Evolutionary conservation across 805 yeast species (phyloP).

Genomic region (Yamadazyma scolyti): DNA sequence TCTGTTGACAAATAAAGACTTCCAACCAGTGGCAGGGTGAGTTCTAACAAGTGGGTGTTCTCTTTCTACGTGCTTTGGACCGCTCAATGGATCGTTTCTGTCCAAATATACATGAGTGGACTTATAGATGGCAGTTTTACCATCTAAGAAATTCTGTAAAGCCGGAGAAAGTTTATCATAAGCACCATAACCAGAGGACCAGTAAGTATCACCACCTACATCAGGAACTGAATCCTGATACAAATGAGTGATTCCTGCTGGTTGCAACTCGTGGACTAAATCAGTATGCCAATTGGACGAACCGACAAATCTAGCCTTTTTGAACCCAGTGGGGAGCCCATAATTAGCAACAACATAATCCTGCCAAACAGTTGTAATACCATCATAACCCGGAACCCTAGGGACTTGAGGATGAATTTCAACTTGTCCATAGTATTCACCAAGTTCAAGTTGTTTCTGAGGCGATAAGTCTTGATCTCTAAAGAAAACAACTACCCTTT

Average conservation of each 20-base stretch:
- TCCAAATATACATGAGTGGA: slow-evolving; percentile 42
- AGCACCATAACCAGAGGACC: slow-evolving; percentile 56
- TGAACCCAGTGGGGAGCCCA: slow-evolving; percentile 25
- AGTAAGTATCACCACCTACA: slow-evolving; percentile 56
- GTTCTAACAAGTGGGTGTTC: slow-evolving; percentile 62
- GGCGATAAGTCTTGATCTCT: slow-evolving; percentile 30
- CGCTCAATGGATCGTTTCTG: slow-evolving; percentile 43
- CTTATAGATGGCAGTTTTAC: slow-evolving; percentile 42
- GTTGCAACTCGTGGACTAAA: slow-evolving; percentile 32
- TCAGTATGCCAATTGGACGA: slow-evolving; percentile 36
- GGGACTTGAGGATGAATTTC: slow-evolving; percentile 27
- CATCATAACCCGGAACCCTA: slow-evolving; percentile 21
- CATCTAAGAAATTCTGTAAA: slow-evolving; percentile 48
- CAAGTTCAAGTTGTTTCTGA: slow-evolving; percentile 25
- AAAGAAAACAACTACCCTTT: slow-evolving; percentile 28
- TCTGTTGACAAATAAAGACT: slow-evolving; percentile 52
- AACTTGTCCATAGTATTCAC: slow-evolving; percentile 26
- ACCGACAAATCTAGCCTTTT: slow-evolving; percentile 15
- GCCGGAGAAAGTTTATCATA: slow-evolving; percentile 54
- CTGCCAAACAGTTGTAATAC: slow-evolving; percentile 41
- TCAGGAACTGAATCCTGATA: slow-evolving; percentile 38
- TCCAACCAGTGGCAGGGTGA: slow-evolving; percentile 65
- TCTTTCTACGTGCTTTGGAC: slow-evolving; percentile 48
- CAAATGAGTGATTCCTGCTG: slow-evolving; percentile 37
- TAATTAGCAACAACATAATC: slow-evolving; percentile 26